Conservation (phyloP, 2,329 filamentous ascomycete species). For the Paecilomyces formosus region DNA sequence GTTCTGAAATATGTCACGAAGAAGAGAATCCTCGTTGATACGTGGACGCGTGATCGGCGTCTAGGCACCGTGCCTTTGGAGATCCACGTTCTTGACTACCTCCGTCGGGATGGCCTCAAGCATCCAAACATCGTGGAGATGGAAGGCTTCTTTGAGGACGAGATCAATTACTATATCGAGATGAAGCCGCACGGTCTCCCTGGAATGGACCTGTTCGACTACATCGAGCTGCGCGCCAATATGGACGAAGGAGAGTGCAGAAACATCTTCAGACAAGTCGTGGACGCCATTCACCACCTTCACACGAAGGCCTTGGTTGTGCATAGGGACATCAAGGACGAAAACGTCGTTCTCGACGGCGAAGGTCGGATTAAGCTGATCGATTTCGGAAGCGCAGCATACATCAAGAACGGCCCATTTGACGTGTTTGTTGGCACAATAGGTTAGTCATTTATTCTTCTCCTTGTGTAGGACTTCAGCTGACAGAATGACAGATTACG, state of each 20-base stretch:
- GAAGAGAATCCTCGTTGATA: constrained; percentile 91
- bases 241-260: constrained; percentile 94
- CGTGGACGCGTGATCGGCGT: constrained; percentile 89
- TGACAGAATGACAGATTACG: constrained; percentile 63
- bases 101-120: constrained; percentile 62
- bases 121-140: constrained; percentile 63
- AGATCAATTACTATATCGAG: constrained; percentile 91
- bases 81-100: constrained; percentile 92
- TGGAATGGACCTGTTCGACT: constrained; percentile 98
- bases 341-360: constrained; percentile 93
- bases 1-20: constrained; percentile 98
- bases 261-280: constrained; percentile 92
- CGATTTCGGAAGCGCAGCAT: constrained; percentile 95
- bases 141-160: constrained; percentile 59
- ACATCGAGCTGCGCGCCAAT: constrained; percentile 90
- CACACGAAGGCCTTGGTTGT: constrained; percentile 88
- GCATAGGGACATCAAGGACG: constrained; percentile 97
- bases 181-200: constrained; percentile 90
- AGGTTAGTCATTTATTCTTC: constrained; percentile 51
- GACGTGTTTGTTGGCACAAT: constrained; percentile 99
- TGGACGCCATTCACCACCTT: constrained; percentile 79
- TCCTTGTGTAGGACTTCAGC: background rate
- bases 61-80: constrained; percentile 93
- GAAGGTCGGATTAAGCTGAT: constrained; percentile 95
- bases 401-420: constrained; percentile 97